Base-by-base conservation (phyloP, 371 early-diverging fungal species). In the Mucor sp. region DNA sequence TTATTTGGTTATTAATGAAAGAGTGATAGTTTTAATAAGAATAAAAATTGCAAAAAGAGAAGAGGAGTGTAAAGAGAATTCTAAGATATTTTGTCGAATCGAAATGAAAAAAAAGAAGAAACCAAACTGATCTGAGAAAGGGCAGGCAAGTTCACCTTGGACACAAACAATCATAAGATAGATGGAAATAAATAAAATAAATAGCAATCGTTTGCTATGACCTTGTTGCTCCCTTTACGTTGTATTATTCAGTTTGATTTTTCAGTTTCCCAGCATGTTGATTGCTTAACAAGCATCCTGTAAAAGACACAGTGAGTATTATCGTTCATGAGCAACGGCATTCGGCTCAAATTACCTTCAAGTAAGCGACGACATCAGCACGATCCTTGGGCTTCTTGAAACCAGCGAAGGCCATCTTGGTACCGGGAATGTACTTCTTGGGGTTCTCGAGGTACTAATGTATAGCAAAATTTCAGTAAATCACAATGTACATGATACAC, bases 361-460 rank as follows among this genome's bases (percentile, higher is more conserved):
- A 86, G 89, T 95, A 95, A 66, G 96, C 91, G 75, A 96, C 91
- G 64, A 95, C 89, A 81, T 97, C 95, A 74, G 88, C 87, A 72
- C 93, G 89, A 65, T 93, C 92, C 86, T 91, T 89, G 56, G 97
- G 95, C 75, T 98, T 98, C 93, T 98, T 98, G 90, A 98, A 95
- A 56, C 98, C 98, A 75, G 96, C 95, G 77, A 97, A 97, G 67
- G 96, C 95, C 97, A 98, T 97, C 94, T 96, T 96, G 82, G 99
- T 94, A 75, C 95, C 96, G 57, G 94, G 94, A 74, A 97, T 96
- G 82, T 93, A 91, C 91, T 95, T 95, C 90, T 97, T 99, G 80
- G 98, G 98, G 93, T 98, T 97, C 88, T 95, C 95, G 59, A 94
- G 89, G 85, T 94, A 94, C 53, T 71, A 47, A 25, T 48, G 19